Conservation (phyloP, 164 flowering plant species). For the Annona squamosa region DNA sequence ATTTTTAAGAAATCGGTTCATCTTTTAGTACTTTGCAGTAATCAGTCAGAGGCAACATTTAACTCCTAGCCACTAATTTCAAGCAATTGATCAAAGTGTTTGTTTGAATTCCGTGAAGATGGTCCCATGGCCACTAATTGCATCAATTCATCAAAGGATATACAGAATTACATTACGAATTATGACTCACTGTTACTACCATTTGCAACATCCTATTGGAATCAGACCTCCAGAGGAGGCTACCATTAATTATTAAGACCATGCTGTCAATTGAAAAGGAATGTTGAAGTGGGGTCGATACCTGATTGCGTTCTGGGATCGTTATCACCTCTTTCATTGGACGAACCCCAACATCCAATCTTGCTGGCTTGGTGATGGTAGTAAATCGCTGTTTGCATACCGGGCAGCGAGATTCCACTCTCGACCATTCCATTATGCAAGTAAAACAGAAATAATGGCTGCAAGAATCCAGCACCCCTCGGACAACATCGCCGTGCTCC, state of each 20-base stretch:
- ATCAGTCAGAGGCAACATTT: too few relatives aligned
- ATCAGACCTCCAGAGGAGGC: not conserved
- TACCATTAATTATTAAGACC: not conserved
- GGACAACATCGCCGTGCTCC: conserved; percentile 63
- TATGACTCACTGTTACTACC: too few relatives aligned
- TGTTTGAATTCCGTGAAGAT: too few relatives aligned
- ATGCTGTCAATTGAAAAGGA: not conserved
- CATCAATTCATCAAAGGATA: too few relatives aligned
- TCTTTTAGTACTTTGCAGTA: too few relatives aligned
- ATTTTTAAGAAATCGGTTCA: too few relatives aligned
- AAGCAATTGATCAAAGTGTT: too few relatives aligned
- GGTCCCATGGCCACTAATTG: too few relatives aligned
- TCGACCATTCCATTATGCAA: conserved; percentile 97
- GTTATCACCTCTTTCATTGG: conserved; percentile 47
- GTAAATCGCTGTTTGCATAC: conserved; percentile 87
- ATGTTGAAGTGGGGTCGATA: conserved; percentile 11
- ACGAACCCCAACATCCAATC: conserved; percentile 42
- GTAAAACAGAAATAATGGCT: conserved; percentile 81
- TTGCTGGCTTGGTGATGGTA: conserved; percentile 61
- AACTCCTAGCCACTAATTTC: too few relatives aligned
- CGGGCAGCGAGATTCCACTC: conserved; percentile 97
- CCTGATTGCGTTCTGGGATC: conserved; percentile 93
- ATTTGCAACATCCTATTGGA: not conserved
- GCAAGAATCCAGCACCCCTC: conserved; percentile 80
- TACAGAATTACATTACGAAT: too few relatives aligned